A percentile compares a stretch with the other conserved stretches of the same genome.
Conservation (phyloP, 2,329 filamentous ascomycete genomes). For the Phaeosphaeria sp. region DNA sequence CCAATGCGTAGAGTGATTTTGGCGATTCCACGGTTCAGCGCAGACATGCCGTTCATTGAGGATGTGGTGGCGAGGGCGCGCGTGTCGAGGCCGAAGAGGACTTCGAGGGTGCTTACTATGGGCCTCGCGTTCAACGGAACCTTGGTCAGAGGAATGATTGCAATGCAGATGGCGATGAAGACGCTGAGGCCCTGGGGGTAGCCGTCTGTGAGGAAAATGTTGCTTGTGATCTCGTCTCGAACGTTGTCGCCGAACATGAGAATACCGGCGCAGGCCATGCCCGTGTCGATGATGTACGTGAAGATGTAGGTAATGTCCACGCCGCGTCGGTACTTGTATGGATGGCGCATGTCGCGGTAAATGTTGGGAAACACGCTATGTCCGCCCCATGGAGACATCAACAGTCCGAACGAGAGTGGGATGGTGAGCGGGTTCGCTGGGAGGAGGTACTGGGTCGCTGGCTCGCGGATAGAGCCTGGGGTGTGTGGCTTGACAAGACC, state of each 20-base stretch:
- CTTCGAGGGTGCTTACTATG: conserved; percentile 84
- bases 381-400: conserved; percentile 83
- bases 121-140: conserved; percentile 90
- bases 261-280: conserved; percentile 82
- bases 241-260: conserved; percentile 96
- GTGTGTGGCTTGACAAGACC: conserved; percentile 80
- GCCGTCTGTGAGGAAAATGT: conserved; percentile 76
- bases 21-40: conserved; percentile 63
- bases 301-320: conserved; percentile 84
- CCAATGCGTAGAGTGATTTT: conserved; percentile 70
- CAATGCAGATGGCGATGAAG: conserved; percentile 83
- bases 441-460: conserved; percentile 80
- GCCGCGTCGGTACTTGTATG: conserved; percentile 78
- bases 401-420: conserved; percentile 85
- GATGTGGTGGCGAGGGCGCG: conserved; percentile 60
- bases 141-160: conserved; percentile 94
- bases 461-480: conserved; percentile 84
- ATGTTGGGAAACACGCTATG: conserved; percentile 85
- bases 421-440: conserved; percentile 86
- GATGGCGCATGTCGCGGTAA: conserved; percentile 79
- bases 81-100: conserved; percentile 75
- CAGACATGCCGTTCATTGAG: conserved; percentile 60
- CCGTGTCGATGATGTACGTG: conserved; percentile 81
- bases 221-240: conserved; percentile 86
- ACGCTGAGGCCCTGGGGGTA: conserved; percentile 79